Percentiles rank a stretch among this genome's conserved stretches.
phyloP scores from a whole-genome alignment of 164 flowering plant genomes.

The Chimonanthus salicifolius region DNA sequence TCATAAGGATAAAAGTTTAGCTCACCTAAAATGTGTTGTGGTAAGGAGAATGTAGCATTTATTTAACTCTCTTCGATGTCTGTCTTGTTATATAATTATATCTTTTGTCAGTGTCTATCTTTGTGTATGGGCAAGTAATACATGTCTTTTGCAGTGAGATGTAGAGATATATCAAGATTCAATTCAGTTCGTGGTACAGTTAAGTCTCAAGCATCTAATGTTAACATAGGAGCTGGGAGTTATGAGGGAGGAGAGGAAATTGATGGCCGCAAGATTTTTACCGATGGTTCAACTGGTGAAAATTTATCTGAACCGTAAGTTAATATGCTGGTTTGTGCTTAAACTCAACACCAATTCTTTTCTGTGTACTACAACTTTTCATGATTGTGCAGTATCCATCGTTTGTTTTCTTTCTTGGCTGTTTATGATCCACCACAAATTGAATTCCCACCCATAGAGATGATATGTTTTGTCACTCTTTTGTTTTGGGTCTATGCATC shows the following conservation, averaged over 20 bases:
- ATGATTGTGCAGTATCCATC: no score
- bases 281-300: slow-evolving; percentile 22
- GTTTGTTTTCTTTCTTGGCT: not conserved
- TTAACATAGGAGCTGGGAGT: slow-evolving; percentile 66
- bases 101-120: not conserved
- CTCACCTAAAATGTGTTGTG: not conserved
- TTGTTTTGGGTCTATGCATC: not conserved
- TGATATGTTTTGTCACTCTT: no score
- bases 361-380: not conserved
- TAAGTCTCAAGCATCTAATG: slow-evolving; percentile 60
- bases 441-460: no score
- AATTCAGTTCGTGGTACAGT: slow-evolving; percentile 17
- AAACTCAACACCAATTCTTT: not conserved
- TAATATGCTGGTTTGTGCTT: not conserved
- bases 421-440: not conserved
- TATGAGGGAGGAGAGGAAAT: slow-evolving; percentile 46
- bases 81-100: not conserved
- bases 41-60: no score
- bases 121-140: not conserved
- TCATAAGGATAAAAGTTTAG: not conserved
- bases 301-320: slow-evolving; percentile 52
- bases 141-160: slow-evolving; percentile 33
- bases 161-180: slow-evolving; percentile 28
- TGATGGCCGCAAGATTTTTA: slow-evolving; percentile 20
- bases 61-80: not conserved